Conservation (phyloP, 805 yeast species). For the Nadsonia fulvescens region DNA sequence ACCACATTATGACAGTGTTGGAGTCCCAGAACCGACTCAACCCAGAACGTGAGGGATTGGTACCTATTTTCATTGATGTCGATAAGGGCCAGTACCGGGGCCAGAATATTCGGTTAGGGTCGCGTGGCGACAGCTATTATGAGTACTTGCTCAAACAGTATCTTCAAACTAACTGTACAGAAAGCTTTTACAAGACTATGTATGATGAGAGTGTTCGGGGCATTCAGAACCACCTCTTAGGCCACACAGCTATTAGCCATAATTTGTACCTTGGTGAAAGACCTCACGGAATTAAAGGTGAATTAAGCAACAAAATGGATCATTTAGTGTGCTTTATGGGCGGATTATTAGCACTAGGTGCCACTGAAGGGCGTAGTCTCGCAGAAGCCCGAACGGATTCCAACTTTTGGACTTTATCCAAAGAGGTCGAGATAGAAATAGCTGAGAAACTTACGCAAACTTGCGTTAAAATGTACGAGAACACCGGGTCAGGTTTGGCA, state of each 20-base stretch:
- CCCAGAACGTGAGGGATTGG: conserved; percentile 55
- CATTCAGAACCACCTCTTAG: conserved; percentile 47
- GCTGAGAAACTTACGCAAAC: conserved; percentile 64
- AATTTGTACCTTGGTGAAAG: conserved; percentile 63
- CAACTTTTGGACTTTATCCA: conserved; percentile 34
- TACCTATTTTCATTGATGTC: conserved; percentile 65
- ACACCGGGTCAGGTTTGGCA: conserved; percentile 56
- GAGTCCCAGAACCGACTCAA: too few species aligned
- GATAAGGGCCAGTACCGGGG: conserved; percentile 56
- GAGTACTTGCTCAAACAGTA: conserved; percentile 79
- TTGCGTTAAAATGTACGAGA: conserved; percentile 72
- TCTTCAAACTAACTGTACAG: conserved; percentile 50
- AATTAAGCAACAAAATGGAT: conserved; percentile 63
- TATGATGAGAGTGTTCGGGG: conserved; percentile 66
- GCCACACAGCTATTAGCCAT: conserved; percentile 41
- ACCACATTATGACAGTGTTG: conserved; percentile 50
- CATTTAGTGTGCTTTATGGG: conserved; percentile 86
- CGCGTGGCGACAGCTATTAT: conserved; percentile 86
- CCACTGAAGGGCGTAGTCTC: conserved; percentile 54
- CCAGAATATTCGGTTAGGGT: conserved; percentile 55
- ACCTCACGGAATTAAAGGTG: conserved; percentile 45
- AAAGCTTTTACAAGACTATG: conserved; percentile 46
- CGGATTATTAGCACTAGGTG: conserved; percentile 75
- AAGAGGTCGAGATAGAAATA: conserved; percentile 44
- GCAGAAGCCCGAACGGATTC: conserved; percentile 32